Percentiles rank a stretch among this genome's conserved stretches.
These are phyloP conservation scores for Penicillium aurantiogriseum DNA, from an alignment of 2,329 filamentous ascomycete genomes.

Conservation along the genomic window DNA sequence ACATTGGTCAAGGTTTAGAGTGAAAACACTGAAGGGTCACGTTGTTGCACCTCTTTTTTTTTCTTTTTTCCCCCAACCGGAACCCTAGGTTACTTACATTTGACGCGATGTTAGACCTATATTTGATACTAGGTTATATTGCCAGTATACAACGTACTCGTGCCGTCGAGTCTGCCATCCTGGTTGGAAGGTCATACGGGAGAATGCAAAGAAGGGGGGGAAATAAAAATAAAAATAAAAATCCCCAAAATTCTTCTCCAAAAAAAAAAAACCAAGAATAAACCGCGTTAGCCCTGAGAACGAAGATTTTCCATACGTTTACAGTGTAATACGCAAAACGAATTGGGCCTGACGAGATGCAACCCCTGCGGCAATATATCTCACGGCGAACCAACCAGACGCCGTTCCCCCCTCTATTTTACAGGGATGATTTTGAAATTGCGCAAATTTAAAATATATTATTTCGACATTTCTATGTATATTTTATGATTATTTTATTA, in stretches of 20 bases:
- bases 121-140: neutral
- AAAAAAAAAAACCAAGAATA: neutral
- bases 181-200: neutral
- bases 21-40: neutral
- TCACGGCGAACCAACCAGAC: constrained; percentile 30
- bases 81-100: neutral
- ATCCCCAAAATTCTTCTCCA: neutral
- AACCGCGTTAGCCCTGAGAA: constrained; percentile 1
- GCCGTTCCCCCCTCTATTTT: constrained; percentile 24
- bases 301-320: constrained; percentile 16
- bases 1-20: neutral
- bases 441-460: neutral
- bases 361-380: constrained; percentile 35
- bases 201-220: neutral
- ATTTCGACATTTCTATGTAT: no score
- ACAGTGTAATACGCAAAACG: constrained; percentile 22
- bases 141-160: constrained; percentile 1
- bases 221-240: neutral
- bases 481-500: constrained; percentile 13
- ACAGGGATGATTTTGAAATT: constrained; percentile 21
- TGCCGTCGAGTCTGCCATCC: neutral
- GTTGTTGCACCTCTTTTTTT: neutral
- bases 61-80: neutral
- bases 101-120: neutral
- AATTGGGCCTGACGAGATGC: constrained; percentile 22